Percentiles rank a stretch among this genome's conserved stretches.
These are phyloP conservation scores for Metrosideros polymorpha DNA, from an alignment of 441 rosid genomes.

Conservation along the genomic window DNA sequence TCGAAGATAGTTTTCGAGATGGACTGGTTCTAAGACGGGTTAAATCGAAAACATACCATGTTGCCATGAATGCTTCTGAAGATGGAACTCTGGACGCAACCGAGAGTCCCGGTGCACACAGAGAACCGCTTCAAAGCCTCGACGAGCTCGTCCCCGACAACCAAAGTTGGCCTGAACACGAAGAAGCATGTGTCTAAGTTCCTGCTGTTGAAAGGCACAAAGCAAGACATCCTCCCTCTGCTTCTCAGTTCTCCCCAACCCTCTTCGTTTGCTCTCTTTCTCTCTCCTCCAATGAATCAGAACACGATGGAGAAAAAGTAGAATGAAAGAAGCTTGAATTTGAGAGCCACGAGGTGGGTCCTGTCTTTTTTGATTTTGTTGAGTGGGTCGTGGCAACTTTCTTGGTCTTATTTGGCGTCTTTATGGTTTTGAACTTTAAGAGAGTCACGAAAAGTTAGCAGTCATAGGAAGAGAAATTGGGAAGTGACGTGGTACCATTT, in stretches of 20 bases:
- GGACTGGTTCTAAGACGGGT: not conserved
- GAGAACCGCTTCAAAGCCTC: constrained; percentile 31
- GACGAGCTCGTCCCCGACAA: constrained; percentile 27
- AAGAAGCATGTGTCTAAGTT: constrained; percentile 33
- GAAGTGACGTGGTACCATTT: not conserved
- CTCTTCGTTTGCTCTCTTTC: not conserved
- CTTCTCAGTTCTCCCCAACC: not conserved
- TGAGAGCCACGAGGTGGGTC: not conserved
- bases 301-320: not conserved
- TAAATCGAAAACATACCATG: constrained; percentile 20
- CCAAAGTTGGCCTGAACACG: constrained; percentile 32
- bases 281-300: not conserved
- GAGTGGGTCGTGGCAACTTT: not conserved
- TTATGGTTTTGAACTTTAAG: not conserved
- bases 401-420: not conserved
- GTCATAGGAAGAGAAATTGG: not conserved
- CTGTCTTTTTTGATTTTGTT: not conserved
- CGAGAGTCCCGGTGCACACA: constrained; percentile 22
- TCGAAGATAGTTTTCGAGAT: not conserved
- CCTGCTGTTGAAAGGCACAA: constrained; percentile 37
- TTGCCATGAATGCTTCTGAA: constrained; percentile 64
- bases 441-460: not conserved
- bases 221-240: constrained; percentile 23
- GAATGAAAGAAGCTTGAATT: not conserved
- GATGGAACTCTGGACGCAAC: constrained; percentile 45